These are phyloP conservation scores for Gamsiella multidivaricata DNA, from an alignment of 192 early-diverging fungal genomes.

Conservation along the genomic window DNA sequence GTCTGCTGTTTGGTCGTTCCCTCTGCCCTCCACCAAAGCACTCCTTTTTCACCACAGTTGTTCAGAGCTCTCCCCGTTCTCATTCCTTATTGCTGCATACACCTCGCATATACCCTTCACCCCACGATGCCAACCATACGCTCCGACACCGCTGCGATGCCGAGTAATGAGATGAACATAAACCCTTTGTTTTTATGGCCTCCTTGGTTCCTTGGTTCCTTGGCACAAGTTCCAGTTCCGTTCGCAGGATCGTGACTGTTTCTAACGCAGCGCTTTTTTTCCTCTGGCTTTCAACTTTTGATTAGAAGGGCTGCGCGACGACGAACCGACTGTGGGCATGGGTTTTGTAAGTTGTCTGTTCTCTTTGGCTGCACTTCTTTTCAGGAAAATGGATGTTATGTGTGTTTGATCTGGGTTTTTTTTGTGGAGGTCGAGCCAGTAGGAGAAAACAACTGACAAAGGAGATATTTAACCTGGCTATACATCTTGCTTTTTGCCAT, in stretches of 20 bases:
- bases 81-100: neutral
- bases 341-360: conserved; percentile 28
- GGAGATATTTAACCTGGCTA: too few species aligned
- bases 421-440: neutral
- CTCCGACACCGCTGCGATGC: conserved; percentile 4
- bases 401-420: neutral
- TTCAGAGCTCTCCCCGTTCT: too few species aligned
- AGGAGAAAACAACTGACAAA: too few species aligned
- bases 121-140: conserved; percentile 19
- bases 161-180: neutral
- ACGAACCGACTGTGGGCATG: conserved; percentile 29
- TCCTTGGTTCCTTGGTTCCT: neutral
- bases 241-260: too few species aligned
- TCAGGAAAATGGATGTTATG: too few species aligned
- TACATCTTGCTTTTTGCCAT: too few species aligned
- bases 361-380: neutral
- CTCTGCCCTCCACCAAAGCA: too few species aligned
- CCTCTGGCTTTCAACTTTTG: neutral
- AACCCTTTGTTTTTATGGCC: neutral
- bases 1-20: too few species aligned
- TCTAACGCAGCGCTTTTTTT: neutral
- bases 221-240: too few species aligned
- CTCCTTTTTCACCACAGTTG: too few species aligned
- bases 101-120: neutral
- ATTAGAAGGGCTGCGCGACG: conserved; percentile 8